A percentile compares a stretch with the other conserved stretches of the same genome.
Conservation (phyloP, 805 yeast species). For the Starmerella scarabaei region DNA sequence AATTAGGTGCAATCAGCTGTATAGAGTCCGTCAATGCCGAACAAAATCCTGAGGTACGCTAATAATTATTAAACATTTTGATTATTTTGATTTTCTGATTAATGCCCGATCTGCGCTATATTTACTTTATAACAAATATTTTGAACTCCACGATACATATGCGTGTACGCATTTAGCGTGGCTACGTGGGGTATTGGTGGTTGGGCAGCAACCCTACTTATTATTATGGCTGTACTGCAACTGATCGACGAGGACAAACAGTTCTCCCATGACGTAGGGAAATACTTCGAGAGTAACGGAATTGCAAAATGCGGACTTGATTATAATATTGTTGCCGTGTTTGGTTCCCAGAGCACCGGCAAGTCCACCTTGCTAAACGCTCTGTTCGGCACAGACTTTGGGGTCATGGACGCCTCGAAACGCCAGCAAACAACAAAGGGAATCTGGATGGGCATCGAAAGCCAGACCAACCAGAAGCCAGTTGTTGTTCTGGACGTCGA, state of each 20-base stretch:
- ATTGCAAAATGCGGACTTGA: slow-evolving; percentile 39
- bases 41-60: too few species aligned
- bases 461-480: slow-evolving; percentile 5
- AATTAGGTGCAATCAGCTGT: too few species aligned
- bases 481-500: slow-evolving; percentile 79
- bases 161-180: too few species aligned
- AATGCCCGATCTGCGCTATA: too few species aligned
- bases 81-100: too few species aligned
- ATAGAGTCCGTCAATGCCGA: too few species aligned
- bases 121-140: too few species aligned
- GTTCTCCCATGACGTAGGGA: slow-evolving; percentile 32
- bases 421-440: slow-evolving; percentile 90
- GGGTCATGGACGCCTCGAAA: slow-evolving; percentile 73
- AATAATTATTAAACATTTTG: too few species aligned
- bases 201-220: neutral
- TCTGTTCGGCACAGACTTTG: slow-evolving; percentile 75
- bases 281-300: slow-evolving; percentile 23
- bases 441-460: slow-evolving; percentile 57
- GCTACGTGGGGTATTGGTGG: too few species aligned
- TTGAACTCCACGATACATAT: too few species aligned
- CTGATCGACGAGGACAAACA: slow-evolving; percentile 48
- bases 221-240: slow-evolving; percentile 28
- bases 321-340: slow-evolving; percentile 86
- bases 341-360: slow-evolving; percentile 95
- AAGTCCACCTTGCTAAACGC: slow-evolving; percentile 83